Conservation (phyloP, 1,284 basidiomycete species). For the Psilocybe mexicana region DNA sequence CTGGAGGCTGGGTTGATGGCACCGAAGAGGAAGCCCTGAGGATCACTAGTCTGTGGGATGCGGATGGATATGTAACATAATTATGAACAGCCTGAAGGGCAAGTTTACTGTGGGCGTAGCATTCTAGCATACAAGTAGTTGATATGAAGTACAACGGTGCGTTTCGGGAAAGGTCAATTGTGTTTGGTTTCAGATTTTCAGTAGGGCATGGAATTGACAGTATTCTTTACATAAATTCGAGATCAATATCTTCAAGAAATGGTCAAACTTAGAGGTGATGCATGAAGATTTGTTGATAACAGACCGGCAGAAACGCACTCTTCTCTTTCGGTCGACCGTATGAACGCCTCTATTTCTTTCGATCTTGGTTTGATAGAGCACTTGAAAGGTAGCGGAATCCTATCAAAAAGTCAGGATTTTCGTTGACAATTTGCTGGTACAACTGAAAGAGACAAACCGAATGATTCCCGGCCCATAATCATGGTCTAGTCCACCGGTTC, state of each 20-base stretch:
- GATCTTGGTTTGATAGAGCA: conserved; percentile 4
- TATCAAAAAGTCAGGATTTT: not conserved
- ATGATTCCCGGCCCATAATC: conserved; percentile 1
- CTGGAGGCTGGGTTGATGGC: not conserved
- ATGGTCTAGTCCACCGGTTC: not conserved
- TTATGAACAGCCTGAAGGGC: no score
- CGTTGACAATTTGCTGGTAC: not conserved
- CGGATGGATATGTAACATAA: not conserved
- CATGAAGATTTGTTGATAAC: no score
- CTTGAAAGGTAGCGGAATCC: conserved; percentile 7
- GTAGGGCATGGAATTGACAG: no score
- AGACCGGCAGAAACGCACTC: not conserved
- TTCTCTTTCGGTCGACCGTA: conserved; percentile 2
- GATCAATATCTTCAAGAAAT: no score
- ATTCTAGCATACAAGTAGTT: no score
- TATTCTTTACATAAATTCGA: no score
- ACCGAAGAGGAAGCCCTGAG: conserved; percentile 2
- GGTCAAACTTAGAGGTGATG: no score
- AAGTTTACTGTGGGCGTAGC: no score
- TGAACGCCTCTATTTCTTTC: conserved; percentile 35
- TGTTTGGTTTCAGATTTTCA: no score
- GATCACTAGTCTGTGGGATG: not conserved
- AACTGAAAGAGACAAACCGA: not conserved
- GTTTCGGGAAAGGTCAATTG: no score
- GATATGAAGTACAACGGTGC: no score